A percentile compares a stretch with the other conserved stretches of the same genome.
Conservation (phyloP, 805 yeast genomes). For the Cyberlindnera amylophila region DNA sequence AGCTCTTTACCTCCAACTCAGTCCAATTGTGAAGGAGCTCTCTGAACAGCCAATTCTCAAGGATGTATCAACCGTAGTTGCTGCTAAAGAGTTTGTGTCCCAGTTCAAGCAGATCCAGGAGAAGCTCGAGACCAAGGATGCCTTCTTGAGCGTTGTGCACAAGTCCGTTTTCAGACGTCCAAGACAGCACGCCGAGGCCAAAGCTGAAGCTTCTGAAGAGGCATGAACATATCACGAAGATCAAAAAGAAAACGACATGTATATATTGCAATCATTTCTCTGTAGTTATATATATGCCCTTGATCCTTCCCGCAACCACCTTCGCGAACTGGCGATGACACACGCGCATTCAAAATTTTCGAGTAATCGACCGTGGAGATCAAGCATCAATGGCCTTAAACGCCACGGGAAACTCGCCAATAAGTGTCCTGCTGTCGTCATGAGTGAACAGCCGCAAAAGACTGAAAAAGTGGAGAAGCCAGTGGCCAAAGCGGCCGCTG, state of each 20-base stretch:
- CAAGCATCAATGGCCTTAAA: no score
- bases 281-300: no score
- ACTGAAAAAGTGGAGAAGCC: slow-evolving; percentile 1
- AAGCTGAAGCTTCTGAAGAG: slow-evolving; percentile 4
- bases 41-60: slow-evolving; percentile 10
- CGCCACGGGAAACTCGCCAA: no score
- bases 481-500: not conserved
- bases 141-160: slow-evolving; percentile 1
- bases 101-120: slow-evolving; percentile 12
- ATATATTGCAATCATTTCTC: not conserved
- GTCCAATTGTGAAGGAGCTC: slow-evolving; percentile 22
- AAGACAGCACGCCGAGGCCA: slow-evolving; percentile 3
- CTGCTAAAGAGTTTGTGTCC: slow-evolving; percentile 9
- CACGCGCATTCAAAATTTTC: slow-evolving; percentile 5
- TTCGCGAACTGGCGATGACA: no score
- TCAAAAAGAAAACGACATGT: not conserved
- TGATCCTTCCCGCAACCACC: no score
- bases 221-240: not conserved
- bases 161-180: slow-evolving; percentile 15
- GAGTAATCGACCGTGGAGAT: not conserved
- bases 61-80: slow-evolving; percentile 4
- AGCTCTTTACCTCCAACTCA: slow-evolving; percentile 21
- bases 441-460: not conserved
- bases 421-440: no score
- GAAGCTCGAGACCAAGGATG: slow-evolving; percentile 9